Percentiles rank a stretch among this genome's conserved stretches.
phyloP scores from a whole-genome alignment of 2,329 filamentous ascomycete genomes.

The Aspergillus neoniger region DNA sequence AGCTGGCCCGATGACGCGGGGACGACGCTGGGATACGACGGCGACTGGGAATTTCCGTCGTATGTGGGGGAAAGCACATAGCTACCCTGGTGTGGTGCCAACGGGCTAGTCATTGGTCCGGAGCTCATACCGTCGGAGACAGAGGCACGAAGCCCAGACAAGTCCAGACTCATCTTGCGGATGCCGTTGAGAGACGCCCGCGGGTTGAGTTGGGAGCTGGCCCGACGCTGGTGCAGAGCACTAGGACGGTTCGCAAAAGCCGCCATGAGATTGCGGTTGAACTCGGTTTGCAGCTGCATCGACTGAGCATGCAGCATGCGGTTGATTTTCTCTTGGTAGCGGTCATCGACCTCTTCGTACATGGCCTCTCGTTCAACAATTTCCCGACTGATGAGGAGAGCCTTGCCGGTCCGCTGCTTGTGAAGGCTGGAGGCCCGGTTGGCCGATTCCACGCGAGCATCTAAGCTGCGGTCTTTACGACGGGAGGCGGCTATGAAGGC shows the following conservation, averaged over 20 bases:
- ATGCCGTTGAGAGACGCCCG: constrained; percentile 31
- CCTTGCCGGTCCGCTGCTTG: constrained; percentile 81
- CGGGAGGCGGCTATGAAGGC: constrained; percentile 92
- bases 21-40: constrained; percentile 26
- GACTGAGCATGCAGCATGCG: constrained; percentile 43
- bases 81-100: constrained; percentile 20
- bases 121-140: constrained; percentile 28
- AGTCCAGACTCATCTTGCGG: constrained; percentile 41
- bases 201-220: constrained; percentile 25
- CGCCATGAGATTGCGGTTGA: constrained; percentile 39
- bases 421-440: constrained; percentile 87
- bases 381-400: constrained; percentile 77
- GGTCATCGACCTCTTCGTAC: constrained; percentile 94
- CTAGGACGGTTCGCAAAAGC: constrained; percentile 27
- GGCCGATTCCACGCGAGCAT: constrained; percentile 86
- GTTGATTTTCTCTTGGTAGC: constrained; percentile 50
- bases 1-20: constrained; percentile 24
- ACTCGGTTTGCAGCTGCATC: constrained; percentile 40
- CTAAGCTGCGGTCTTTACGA: constrained; percentile 80
- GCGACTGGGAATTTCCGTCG: constrained; percentile 25
- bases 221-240: constrained; percentile 30
- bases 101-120: constrained; percentile 30
- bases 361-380: constrained; percentile 90
- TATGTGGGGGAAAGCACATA: constrained; percentile 32
- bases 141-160: constrained; percentile 33